These are phyloP conservation scores for Centaurea solstitialis DNA, from an alignment of 129 eudicot genomes.

Conservation along the genomic window DNA sequence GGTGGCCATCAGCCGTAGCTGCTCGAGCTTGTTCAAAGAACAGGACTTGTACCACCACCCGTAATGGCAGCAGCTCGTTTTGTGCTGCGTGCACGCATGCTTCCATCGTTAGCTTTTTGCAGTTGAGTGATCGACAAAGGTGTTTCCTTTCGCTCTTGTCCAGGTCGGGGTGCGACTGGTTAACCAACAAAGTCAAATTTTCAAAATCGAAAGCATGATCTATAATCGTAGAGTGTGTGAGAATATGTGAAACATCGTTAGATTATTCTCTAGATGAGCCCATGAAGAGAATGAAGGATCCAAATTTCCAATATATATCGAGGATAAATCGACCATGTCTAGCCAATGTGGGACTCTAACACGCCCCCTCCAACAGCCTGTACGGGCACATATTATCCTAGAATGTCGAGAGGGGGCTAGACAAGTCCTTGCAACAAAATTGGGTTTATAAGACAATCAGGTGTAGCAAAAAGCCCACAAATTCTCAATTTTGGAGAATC, in stretches of 20 bases:
- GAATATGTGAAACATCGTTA: not conserved
- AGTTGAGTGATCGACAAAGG: constrained; percentile 71
- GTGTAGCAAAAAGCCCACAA: not conserved
- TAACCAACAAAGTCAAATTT: constrained; percentile 20
- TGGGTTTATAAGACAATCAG: not conserved
- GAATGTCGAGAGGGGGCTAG: not conserved
- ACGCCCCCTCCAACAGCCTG: not conserved
- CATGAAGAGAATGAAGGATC: too few species aligned
- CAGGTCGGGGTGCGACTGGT: constrained; percentile 78
- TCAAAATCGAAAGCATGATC: not conserved
- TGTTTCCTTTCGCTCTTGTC: constrained; percentile 80
- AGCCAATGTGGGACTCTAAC: not conserved
- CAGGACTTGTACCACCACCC: constrained; percentile 87
- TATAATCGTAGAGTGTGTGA: not conserved
- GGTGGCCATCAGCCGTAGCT: constrained; percentile 55
- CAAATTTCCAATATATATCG: not conserved
- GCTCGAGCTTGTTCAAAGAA: constrained; percentile 88
- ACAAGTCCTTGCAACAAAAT: not conserved
- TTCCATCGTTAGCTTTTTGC: constrained; percentile 79
- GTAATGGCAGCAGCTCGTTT: constrained; percentile 78
- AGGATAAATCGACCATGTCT: not conserved
- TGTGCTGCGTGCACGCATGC: constrained; percentile 88
- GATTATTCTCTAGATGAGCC: too few species aligned
- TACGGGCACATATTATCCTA: not conserved
- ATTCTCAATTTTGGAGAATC: not conserved